phyloP scores from a whole-genome alignment of 306 rosid species.

The Hippophae tibetana region DNA sequence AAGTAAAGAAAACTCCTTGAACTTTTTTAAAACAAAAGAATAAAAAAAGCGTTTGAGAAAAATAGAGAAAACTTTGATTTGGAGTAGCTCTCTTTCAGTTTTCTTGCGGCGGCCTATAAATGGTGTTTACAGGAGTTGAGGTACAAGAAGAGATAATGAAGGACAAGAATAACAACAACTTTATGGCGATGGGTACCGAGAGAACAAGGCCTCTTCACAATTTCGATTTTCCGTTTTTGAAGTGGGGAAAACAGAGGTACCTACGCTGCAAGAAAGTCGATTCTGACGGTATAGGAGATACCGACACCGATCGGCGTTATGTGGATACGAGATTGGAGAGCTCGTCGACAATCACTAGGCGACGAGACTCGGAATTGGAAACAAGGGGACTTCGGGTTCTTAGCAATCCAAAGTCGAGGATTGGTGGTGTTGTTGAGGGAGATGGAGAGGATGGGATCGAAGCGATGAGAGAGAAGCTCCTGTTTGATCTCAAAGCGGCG shows the following conservation, averaged over 20 bases:
- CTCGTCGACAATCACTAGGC: slow-evolving; percentile 14
- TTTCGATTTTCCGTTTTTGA: slow-evolving; percentile 66
- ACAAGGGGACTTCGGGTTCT: slow-evolving; percentile 16
- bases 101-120: slow-evolving; percentile 14
- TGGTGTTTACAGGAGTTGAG: slow-evolving; percentile 36
- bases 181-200: slow-evolving; percentile 70
- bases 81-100: neutral
- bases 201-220: slow-evolving; percentile 78
- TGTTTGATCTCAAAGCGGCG: slow-evolving; percentile 71
- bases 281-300: slow-evolving; percentile 10
- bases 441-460: slow-evolving; percentile 56
- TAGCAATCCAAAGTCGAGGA: slow-evolving; percentile 25
- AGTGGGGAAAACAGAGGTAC: slow-evolving; percentile 85
- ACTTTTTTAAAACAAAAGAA: neutral
- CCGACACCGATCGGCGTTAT: slow-evolving; percentile 42
- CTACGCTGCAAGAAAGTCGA: slow-evolving; percentile 59
- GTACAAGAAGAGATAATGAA: slow-evolving; percentile 9
- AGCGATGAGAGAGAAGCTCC: slow-evolving; percentile 72
- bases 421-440: slow-evolving; percentile 18
- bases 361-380: slow-evolving; percentile 25
- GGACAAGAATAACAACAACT: slow-evolving; percentile 9
- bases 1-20: neutral
- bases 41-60: neutral
- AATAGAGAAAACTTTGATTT: slow-evolving; percentile 15
- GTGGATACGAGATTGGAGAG: slow-evolving; percentile 19